Percentiles rank a stretch among this genome's conserved stretches.
Evolutionary conservation across 768 basidiomycete species (phyloP).

Genomic region (Cystoderma amianthinum): DNA sequence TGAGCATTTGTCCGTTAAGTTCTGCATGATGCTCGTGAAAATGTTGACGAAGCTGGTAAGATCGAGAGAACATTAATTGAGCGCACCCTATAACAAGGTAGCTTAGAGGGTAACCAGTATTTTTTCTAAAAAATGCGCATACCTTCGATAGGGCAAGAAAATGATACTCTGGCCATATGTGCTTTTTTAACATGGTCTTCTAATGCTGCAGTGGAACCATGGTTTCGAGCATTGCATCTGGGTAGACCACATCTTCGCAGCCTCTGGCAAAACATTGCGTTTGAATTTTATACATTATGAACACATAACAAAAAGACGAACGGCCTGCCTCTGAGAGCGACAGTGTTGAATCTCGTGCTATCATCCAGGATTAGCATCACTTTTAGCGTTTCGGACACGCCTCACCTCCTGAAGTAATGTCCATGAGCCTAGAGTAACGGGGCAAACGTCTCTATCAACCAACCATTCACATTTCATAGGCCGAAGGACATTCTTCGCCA

Average conservation of each 20-base stretch:
- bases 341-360: not conserved
- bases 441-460: not conserved
- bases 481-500: not conserved
- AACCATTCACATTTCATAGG: not conserved
- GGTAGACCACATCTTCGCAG: conserved; percentile 1
- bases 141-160: conserved; percentile 1
- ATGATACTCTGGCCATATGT: not conserved
- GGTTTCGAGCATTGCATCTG: conserved; percentile 2
- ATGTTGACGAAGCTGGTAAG: not conserved
- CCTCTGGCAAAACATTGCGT: not conserved
- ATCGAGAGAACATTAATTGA: not conserved
- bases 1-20: not conserved
- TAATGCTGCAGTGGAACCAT: not conserved
- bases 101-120: not conserved
- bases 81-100: not conserved
- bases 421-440: not conserved
- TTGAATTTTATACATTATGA: not conserved
- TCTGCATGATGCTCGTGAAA: conserved; percentile 1
- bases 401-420: not conserved
- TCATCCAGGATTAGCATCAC: not conserved
- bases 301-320: not conserved
- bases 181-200: conserved; percentile 2
- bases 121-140: not conserved
- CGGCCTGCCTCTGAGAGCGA: not conserved
- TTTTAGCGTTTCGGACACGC: not conserved